Evolutionary conservation across 768 basidiomycete genomes (phyloP).

Genomic region (Lentinula detonsa): DNA sequence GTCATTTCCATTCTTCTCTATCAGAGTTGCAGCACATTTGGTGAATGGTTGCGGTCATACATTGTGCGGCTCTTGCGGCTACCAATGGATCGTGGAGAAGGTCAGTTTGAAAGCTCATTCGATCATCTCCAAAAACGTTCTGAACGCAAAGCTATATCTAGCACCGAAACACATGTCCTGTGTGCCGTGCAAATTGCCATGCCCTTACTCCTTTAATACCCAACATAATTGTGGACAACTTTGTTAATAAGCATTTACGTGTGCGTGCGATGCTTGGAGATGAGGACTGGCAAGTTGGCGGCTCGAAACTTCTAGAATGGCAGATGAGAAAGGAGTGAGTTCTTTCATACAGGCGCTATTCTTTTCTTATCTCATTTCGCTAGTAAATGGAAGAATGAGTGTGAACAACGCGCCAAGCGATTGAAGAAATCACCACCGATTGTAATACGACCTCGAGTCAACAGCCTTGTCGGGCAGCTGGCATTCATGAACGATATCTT

Average conservation of each 20-base stretch:
- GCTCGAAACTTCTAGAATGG: conserved; percentile 46
- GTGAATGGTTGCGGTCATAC: conserved; percentile 73
- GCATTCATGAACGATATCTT: background rate
- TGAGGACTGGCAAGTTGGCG: conserved; percentile 48
- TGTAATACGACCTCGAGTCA: background rate
- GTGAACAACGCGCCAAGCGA: background rate
- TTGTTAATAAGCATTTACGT: conserved; percentile 55
- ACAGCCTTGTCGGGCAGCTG: background rate
- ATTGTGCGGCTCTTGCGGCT: conserved; percentile 62
- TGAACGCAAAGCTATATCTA: background rate
- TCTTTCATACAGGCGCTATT: background rate
- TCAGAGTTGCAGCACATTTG: conserved; percentile 54
- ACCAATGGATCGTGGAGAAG: conserved; percentile 50
- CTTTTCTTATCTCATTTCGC: background rate
- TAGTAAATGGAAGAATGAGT: conserved; percentile 5
- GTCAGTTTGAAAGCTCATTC: conserved; percentile 25
- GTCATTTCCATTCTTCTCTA: background rate
- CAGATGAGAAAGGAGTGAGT: conserved; percentile 47
- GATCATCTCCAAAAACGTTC: background rate
- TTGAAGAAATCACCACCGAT: background rate
- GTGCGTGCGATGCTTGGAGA: conserved; percentile 32
- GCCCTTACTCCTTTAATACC: conserved; percentile 46
- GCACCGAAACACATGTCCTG: conserved; percentile 43
- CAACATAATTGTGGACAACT: conserved; percentile 56
- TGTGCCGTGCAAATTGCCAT: conserved; percentile 49